A percentile compares a stretch with the other conserved stretches of the same genome.
These are phyloP conservation scores for Jacaranda copaia DNA, from an alignment of 257 asterid species.

Conservation along the genomic window DNA sequence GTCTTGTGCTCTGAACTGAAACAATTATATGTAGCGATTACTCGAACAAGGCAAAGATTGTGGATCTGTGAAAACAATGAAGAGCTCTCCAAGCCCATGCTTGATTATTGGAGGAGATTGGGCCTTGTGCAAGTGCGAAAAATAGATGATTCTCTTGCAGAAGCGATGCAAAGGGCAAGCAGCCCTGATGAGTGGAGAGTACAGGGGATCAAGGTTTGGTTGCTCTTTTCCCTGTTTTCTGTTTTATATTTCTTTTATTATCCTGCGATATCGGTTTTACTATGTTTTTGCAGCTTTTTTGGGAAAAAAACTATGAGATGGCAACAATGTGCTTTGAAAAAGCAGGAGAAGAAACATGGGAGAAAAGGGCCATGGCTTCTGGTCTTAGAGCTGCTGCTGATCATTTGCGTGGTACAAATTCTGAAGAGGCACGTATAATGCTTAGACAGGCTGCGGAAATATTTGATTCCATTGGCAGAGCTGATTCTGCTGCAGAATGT, in stretches of 20 bases:
- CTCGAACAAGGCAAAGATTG: constrained; percentile 74
- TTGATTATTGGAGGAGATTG: constrained; percentile 65
- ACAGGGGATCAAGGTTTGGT: constrained; percentile 66
- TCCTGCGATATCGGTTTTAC: not conserved
- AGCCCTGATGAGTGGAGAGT: constrained; percentile 73
- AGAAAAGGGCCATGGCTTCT: constrained; percentile 67
- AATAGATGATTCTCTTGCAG: constrained; percentile 60
- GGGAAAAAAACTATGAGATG: constrained; percentile 76
- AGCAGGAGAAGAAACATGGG: constrained; percentile 67
- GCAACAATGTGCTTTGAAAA: constrained; percentile 71
- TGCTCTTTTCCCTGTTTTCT: not conserved
- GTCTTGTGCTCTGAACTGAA: constrained; percentile 72
- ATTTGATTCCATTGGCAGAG: constrained; percentile 56
- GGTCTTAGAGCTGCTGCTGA: constrained; percentile 60
- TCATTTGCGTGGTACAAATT: constrained; percentile 47
- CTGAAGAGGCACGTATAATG: constrained; percentile 44
- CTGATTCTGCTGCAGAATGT: constrained; percentile 70
- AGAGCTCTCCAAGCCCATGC: constrained; percentile 63
- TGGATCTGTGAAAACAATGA: constrained; percentile 73
- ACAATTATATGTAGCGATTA: constrained; percentile 70
- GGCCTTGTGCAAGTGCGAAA: constrained; percentile 59
- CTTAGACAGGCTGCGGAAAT: constrained; percentile 79
- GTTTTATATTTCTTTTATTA: not conserved
- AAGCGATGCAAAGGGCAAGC: constrained; percentile 73
- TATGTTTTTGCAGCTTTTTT: constrained; percentile 53